phyloP scores from a whole-genome alignment of 495 filamentous ascomycete species.

The Viridothelium virens region DNA sequence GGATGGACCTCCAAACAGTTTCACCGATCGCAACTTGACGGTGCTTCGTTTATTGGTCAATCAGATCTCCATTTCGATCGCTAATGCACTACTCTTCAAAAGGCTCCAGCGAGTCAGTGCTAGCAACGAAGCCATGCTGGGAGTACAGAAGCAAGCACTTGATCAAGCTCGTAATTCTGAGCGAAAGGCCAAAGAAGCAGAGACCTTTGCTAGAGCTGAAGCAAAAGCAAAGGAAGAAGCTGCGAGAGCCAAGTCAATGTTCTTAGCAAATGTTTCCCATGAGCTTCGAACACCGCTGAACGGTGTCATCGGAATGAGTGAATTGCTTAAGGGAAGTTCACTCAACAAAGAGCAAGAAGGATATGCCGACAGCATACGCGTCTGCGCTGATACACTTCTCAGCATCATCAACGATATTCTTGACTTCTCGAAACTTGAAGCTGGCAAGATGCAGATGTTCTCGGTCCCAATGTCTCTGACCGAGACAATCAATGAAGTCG shows the following conservation, averaged over 20 bases:
- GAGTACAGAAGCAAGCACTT: constrained; percentile 74
- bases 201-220: constrained; percentile 75
- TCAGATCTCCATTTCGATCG: constrained; percentile 81
- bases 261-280: constrained; percentile 78
- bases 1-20: constrained; percentile 74
- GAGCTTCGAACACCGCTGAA: constrained; percentile 27
- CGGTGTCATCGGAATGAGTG: constrained; percentile 55
- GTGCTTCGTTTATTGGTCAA: constrained; percentile 80
- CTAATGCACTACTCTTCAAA: constrained; percentile 79
- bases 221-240: constrained; percentile 87
- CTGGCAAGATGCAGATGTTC: constrained; percentile 90
- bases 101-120: constrained; percentile 40
- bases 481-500: constrained; percentile 80
- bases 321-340: constrained; percentile 69
- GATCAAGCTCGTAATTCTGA: constrained; percentile 72
- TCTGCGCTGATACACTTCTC: constrained; percentile 84
- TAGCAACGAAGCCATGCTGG: constrained; percentile 80
- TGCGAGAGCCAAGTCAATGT: constrained; percentile 82
- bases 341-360: constrained; percentile 76
- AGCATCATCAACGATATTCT: constrained; percentile 93
- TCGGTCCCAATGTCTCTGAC: constrained; percentile 75
- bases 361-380: constrained; percentile 85
- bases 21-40: constrained; percentile 80
- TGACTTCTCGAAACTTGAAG: constrained; percentile 89
- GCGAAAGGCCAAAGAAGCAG: constrained; percentile 71